A percentile compares a stretch with the other conserved stretches of the same genome.
phyloP scores from a whole-genome alignment of 2,329 filamentous ascomycete genomes.

The Hymenoscyphus linearis region DNA sequence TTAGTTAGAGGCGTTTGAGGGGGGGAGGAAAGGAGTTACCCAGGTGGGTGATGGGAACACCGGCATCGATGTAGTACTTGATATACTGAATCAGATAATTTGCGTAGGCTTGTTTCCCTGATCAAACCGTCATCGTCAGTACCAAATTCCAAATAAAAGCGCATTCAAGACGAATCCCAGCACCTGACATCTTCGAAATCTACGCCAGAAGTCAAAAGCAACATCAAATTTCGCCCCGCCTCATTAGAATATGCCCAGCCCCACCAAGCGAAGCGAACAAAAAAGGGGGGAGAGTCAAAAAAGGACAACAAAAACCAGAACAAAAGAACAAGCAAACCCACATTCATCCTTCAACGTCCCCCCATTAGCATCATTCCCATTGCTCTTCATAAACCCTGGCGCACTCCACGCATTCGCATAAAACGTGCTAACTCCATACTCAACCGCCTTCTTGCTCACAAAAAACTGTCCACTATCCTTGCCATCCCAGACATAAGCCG shows the following conservation, averaged over 20 bases:
- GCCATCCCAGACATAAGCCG: conserved; percentile 40
- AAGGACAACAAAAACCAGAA: neutral
- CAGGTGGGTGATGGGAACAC: conserved; percentile 38
- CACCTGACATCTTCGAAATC: no score
- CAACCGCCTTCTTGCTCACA: conserved; percentile 43
- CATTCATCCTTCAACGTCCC: conserved; percentile 37
- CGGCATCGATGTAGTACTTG: conserved; percentile 36
- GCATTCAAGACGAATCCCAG: neutral
- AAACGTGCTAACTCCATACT: conserved; percentile 40
- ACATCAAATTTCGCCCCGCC: neutral
- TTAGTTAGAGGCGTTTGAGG: neutral
- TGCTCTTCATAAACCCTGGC: conserved; percentile 48
- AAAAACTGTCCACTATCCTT: conserved; percentile 47
- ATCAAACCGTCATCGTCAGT: neutral
- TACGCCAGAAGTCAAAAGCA: neutral
- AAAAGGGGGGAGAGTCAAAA: no score
- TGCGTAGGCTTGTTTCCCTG: conserved; percentile 42
- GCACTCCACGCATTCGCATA: conserved; percentile 47
- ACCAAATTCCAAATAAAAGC: neutral
- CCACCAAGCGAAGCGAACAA: no score
- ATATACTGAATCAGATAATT: conserved; percentile 44
- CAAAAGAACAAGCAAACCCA: neutral
- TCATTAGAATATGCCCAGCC: no score
- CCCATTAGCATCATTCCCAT: conserved; percentile 38
- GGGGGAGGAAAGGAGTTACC: neutral